phyloP scores from a whole-genome alignment of 352 stramenopile species.

The Globisporangium nunn region DNA sequence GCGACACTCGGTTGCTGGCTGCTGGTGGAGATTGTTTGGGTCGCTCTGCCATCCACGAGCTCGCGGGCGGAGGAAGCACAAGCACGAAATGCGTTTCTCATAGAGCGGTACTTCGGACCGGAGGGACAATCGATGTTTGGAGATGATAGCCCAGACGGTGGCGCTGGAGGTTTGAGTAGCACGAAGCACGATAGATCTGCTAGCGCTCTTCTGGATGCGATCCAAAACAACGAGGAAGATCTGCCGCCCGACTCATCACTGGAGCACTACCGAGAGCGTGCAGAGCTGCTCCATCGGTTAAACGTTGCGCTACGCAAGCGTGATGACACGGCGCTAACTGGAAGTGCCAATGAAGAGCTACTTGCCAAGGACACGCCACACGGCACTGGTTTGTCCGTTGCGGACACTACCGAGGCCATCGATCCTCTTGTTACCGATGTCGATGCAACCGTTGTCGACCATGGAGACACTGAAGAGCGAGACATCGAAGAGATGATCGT shows the following conservation, averaged over 20 bases:
- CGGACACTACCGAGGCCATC: neutral
- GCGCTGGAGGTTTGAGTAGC: neutral
- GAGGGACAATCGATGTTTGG: conserved; percentile 3
- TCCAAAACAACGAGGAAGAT: neutral
- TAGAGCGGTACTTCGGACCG: conserved; percentile 41
- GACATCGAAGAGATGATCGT: conserved; percentile 28
- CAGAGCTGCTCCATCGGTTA: conserved; percentile 26
- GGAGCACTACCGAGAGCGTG: conserved; percentile 25
- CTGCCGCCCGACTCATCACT: conserved; percentile 7
- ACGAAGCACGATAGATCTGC: neutral
- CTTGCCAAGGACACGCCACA: neutral
- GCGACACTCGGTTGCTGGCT: conserved; percentile 24
- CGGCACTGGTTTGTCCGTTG: neutral
- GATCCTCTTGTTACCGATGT: neutral
- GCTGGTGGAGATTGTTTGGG: conserved; percentile 26
- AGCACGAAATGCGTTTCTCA: conserved; percentile 30
- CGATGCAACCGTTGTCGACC: neutral
- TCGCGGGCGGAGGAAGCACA: conserved; percentile 14
- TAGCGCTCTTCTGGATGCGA: neutral
- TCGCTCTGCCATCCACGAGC: conserved; percentile 26
- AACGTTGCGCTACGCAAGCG: conserved; percentile 27
- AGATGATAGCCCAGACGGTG: neutral
- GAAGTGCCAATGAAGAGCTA: neutral
- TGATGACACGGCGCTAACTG: conserved; percentile 6
- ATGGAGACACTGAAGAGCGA: neutral